phyloP scores from a whole-genome alignment of 1,139 yeast species.

The Kurtzmaniella quercitrusa region DNA sequence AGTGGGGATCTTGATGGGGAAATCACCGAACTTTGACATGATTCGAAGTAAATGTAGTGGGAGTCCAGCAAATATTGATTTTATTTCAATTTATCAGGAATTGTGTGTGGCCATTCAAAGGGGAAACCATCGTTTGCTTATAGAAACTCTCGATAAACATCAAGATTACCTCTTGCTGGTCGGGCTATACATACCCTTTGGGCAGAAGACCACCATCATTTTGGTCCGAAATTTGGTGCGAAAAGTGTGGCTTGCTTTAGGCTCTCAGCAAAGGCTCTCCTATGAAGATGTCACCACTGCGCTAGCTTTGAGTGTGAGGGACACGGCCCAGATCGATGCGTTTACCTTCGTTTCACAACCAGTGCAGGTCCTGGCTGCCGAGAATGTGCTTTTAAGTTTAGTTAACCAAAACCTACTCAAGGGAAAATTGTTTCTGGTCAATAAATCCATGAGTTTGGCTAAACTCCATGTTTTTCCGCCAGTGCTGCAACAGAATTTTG shows the following conservation, averaged over 20 bases:
- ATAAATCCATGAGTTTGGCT: conserved; percentile 43
- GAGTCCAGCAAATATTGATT: conserved; percentile 18
- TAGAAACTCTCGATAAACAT: conserved; percentile 21
- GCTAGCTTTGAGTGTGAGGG: conserved; percentile 9
- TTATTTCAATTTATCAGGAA: conserved; percentile 31
- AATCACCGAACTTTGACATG: conserved; percentile 33
- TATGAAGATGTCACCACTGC: conserved; percentile 25
- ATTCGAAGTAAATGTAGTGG: conserved; percentile 17
- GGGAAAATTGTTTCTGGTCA: conserved; percentile 47
- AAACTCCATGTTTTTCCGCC: conserved; percentile 49
- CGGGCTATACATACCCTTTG: conserved; percentile 20
- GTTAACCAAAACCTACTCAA: conserved; percentile 51
- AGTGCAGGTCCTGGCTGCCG: conserved; percentile 29
- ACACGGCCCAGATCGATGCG: not conserved
- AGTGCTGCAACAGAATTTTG: conserved; percentile 31
- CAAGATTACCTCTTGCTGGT: not conserved
- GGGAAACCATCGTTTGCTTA: conserved; percentile 40
- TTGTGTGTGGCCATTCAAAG: conserved; percentile 27
- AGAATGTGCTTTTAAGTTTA: conserved; percentile 45
- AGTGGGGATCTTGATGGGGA: conserved; percentile 50
- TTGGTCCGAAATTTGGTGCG: conserved; percentile 43
- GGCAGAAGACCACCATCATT: conserved; percentile 39
- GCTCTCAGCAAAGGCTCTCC: conserved; percentile 23
- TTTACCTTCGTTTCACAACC: conserved; percentile 9
- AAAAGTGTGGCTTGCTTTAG: conserved; percentile 29